phyloP scores from a whole-genome alignment of 2,329 filamentous ascomycete species.

The Ceratocystis colombiana region DNA sequence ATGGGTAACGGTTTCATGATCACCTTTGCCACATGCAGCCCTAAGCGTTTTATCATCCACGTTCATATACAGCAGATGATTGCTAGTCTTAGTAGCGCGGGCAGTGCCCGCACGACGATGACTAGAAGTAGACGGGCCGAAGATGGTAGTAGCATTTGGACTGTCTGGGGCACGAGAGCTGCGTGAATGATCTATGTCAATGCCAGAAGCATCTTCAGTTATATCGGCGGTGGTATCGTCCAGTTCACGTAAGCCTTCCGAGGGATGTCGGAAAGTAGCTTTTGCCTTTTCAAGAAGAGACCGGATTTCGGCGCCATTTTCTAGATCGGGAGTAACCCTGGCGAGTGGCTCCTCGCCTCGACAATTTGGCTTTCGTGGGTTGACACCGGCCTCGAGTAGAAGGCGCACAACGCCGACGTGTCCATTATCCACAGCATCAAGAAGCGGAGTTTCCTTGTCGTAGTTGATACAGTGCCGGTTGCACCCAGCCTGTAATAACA shows the following conservation, averaged over 20 bases:
- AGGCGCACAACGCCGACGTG: conserved; percentile 81
- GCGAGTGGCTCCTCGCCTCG: conserved; percentile 87
- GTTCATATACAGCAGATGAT: conserved; percentile 53
- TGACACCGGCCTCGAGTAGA: conserved; percentile 74
- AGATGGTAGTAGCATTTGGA: conserved; percentile 30
- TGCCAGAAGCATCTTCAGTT: conserved; percentile 41
- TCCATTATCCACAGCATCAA: conserved; percentile 93
- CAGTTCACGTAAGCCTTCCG: conserved; percentile 25
- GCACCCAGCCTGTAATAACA: conserved; percentile 75
- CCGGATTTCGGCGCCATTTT: conserved; percentile 72
- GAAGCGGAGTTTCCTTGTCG: conserved; percentile 82
- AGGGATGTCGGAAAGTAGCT: conserved; percentile 22
- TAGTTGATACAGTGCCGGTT: conserved; percentile 69
- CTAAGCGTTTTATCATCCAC: conserved; percentile 53
- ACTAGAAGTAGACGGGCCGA: conserved; percentile 30
- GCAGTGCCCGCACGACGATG: conserved; percentile 46
- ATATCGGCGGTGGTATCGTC: conserved; percentile 30
- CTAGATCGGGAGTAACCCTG: conserved; percentile 61
- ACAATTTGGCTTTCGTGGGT: conserved; percentile 84
- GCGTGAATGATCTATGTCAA: conserved; percentile 35
- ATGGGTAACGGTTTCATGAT: conserved; percentile 51
- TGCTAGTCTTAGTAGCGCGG: conserved; percentile 54
- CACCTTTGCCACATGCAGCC: conserved; percentile 50
- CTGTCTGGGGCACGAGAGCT: conserved; percentile 44
- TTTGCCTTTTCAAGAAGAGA: conserved; percentile 34